Base-by-base conservation (phyloP, 140 eudicot species). In the Anethum foeniculum region DNA sequence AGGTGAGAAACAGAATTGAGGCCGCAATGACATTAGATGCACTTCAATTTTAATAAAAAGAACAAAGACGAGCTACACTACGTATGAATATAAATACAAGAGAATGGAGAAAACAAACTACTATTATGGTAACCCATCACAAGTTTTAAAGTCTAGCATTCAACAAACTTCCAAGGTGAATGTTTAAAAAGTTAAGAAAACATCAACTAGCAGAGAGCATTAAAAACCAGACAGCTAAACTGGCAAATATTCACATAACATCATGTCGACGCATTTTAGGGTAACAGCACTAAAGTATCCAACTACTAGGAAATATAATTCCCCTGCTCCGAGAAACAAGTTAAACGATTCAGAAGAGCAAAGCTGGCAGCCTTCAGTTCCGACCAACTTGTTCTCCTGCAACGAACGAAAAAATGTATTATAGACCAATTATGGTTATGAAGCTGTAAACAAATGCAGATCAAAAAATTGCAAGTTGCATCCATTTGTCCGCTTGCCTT, bases 231-330 rank as follows among this genome's bases (percentile, higher is more conserved):
- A 77, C 71, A 51, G n/a, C 32, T 30, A 54, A 52, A 77, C 80
- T 15, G 39, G 80, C 14, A 48, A 8, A 58, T 78, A 78, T 78
- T 78, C 73, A 64, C 65, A 64, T 25, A n/a, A 60, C 81, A 36
- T 46, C 47, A 80, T 80, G 82, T 80, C 82, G 77, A 80, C 77
- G 67, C 82, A 80, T 80, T 80, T 65, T 36, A 43, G 34, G 34
- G 13, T 51, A 80, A 79, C 71, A 69, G 77, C 67, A 47, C 62
- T 21, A 16, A 0, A 46, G 27, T 47, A 75, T 28, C 64, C 43
- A 44, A 43, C 38, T 27, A 73, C 28, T 25, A 75, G 27, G 41
- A 69, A 44, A 46, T 1, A 25, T 15, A 4, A 4, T 44, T 12
- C 38, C 28, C 32, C 27, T 25, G 13, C 79, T 41, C 13, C 2